Base-by-base conservation (phyloP, 176 grass and related monocot species). In the Neostapfia colusana region DNA sequence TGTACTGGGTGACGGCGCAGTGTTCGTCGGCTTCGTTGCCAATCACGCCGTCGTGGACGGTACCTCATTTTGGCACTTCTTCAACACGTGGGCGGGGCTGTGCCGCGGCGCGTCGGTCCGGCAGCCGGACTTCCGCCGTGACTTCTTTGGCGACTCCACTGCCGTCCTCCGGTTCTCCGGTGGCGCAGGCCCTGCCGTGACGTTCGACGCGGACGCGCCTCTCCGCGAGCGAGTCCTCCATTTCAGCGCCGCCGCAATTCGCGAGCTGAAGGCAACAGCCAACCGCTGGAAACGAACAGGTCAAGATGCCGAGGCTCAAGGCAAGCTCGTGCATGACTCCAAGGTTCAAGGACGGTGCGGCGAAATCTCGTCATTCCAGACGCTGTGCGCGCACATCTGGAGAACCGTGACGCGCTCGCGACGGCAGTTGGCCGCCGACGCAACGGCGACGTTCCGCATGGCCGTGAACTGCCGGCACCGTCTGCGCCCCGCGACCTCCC, bases 401-500 rank as follows among this genome's bases (percentile, higher is more conserved):
- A 85, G 71, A 64, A 74, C 95, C 5, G 87, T 92, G 75, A 98
- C 95, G 80, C 84, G 89, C 21, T 72, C 91, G 64, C 69, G 95
- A 14, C 72, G 74, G 81, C 67, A 15, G 86, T 23, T 98, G 66
- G 49, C 62, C 0, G 15, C 76, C 4, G 76, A 89, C 59, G 81
- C 70, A 1, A 54, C 48, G 56, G 73, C 91, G 23, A 97, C 91
- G 67, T 89, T 97, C 75, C 94, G 91, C 27, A 93, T 97, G 94
- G 90, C 94, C 65, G 94, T 93, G 65, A 93, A 97, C 89, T 97
- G 91, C 67, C 84, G 95, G 10, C 95, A 93, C 86, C 88, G 95
- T 0, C 84, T 97, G 45, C 67, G 56, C 73, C 95, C 95, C 24
- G 16, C 67, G 71, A 90, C 92, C 31, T 84, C 88, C 5, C 25